phyloP scores from a whole-genome alignment of 495 filamentous ascomycete species.

The Aspergillus affinis region DNA sequence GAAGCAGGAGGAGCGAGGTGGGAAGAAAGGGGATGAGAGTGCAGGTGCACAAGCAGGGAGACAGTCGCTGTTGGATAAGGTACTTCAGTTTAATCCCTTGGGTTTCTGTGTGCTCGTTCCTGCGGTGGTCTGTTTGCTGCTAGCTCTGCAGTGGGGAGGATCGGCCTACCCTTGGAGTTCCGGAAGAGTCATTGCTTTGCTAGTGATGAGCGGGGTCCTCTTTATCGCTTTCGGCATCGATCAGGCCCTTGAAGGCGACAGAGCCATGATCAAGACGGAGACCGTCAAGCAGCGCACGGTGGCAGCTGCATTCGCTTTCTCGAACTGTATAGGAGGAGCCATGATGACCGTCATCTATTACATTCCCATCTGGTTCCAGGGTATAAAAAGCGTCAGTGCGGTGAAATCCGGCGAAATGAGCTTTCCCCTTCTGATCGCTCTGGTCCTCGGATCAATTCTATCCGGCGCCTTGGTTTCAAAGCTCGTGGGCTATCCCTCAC shows the following conservation, averaged over 20 bases:
- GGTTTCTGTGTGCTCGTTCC: neutral
- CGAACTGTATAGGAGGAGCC: no score
- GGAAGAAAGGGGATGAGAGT: no score
- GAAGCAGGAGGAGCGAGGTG: neutral
- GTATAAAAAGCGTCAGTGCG: conserved; percentile 61
- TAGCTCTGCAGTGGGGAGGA: conserved; percentile 1
- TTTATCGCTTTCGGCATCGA: neutral
- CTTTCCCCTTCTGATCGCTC: conserved; percentile 59
- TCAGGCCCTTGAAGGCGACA: no score
- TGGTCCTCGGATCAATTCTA: neutral
- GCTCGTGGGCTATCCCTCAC: neutral
- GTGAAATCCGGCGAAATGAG: conserved; percentile 63
- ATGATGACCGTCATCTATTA: no score
- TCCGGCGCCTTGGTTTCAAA: neutral
- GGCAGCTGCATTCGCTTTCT: no score
- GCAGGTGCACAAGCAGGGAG: no score
- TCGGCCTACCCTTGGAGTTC: neutral
- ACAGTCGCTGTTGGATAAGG: neutral
- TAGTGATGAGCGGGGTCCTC: neutral
- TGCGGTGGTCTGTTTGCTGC: neutral
- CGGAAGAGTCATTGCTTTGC: neutral
- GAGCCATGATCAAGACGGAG: no score
- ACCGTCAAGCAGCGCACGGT: no score
- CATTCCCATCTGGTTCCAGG: conserved; percentile 74
- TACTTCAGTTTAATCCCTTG: neutral